A percentile compares a stretch with the other conserved stretches of the same genome.
These are phyloP conservation scores for Fennellomyces sp. DNA, from an alignment of 371 early-diverging fungal species.

Conservation along the genomic window DNA sequence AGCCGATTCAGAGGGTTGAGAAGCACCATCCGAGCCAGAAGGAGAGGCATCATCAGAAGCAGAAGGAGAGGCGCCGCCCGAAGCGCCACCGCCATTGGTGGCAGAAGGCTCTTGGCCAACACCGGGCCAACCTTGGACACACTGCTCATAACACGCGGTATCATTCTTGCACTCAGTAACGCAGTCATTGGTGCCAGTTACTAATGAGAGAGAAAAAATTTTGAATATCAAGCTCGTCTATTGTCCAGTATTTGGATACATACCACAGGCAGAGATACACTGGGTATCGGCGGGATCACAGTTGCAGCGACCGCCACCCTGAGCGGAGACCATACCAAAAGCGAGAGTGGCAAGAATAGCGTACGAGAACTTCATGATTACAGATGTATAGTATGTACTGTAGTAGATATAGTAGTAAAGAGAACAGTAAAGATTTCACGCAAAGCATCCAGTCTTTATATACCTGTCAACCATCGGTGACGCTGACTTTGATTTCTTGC, in stretches of 20 bases:
- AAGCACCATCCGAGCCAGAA: background rate
- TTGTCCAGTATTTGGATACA: background rate
- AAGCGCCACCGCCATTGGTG: background rate
- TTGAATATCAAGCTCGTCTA: background rate
- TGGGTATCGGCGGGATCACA: slow-evolving; percentile 13
- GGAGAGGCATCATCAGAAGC: background rate
- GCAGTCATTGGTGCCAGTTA: slow-evolving; percentile 15
- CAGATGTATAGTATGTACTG: background rate
- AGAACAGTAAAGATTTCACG: background rate
- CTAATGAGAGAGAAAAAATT: background rate
- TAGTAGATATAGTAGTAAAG: background rate
- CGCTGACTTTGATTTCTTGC: background rate
- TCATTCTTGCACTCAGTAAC: slow-evolving; percentile 9
- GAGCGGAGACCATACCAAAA: slow-evolving; percentile 3
- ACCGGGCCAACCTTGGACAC: slow-evolving; percentile 19
- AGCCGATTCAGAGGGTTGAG: slow-evolving; percentile 5
- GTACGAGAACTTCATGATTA: slow-evolving; percentile 15
- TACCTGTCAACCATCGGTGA: background rate
- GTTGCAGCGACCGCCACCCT: slow-evolving; percentile 5
- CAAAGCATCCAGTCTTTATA: background rate
- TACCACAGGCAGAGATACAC: slow-evolving; percentile 14
- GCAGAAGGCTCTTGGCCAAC: slow-evolving; percentile 9
- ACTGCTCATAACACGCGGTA: slow-evolving; percentile 9
- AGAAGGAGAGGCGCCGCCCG: slow-evolving; percentile 1
- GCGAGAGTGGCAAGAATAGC: slow-evolving; percentile 9